Evolutionary conservation across 495 filamentous ascomycete species (phyloP).

Genomic region (Bathelium albidoporum): DNA sequence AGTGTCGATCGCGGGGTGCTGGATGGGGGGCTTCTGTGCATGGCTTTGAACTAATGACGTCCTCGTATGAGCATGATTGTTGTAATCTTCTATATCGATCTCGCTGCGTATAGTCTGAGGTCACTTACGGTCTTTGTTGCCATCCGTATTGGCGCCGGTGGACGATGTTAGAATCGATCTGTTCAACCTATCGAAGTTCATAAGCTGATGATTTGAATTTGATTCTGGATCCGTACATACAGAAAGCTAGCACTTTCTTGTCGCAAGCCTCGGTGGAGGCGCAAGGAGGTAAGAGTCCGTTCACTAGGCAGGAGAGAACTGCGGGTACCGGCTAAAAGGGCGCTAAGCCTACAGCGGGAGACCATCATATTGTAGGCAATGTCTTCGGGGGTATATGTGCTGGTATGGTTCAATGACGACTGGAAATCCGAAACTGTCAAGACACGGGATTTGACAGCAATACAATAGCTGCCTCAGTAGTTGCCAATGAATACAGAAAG

Average conservation of each 20-base stretch:
- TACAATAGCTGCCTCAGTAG: too few relatives aligned
- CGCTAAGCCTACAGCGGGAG: not conserved
- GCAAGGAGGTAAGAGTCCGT: too few relatives aligned
- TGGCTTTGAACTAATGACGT: constrained; percentile 40
- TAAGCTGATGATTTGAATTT: not conserved
- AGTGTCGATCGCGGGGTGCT: constrained; percentile 56
- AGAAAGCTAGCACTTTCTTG: not conserved
- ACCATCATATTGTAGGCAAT: not conserved
- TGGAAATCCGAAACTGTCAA: too few relatives aligned
- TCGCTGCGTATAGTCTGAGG: not conserved
- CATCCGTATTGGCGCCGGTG: not conserved
- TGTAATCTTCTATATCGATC: not conserved
- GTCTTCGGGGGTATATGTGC: not conserved
- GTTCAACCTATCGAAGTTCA: constrained; percentile 4
- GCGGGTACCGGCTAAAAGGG: too few relatives aligned
- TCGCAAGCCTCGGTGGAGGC: not conserved
- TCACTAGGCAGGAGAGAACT: too few relatives aligned
- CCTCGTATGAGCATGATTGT: not conserved
- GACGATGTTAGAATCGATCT: not conserved
- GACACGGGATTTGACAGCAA: too few relatives aligned
- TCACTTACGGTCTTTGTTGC: not conserved
- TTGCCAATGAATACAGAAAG: too few relatives aligned
- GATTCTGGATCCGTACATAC: not conserved
- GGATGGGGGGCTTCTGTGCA: constrained; percentile 50
- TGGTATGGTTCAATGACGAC: not conserved